Evolutionary conservation across 371 early-diverging fungal genomes (phyloP), one percentile per base, ranked within the genome.

Genomic region (Aphelidium insulamus): DNA sequence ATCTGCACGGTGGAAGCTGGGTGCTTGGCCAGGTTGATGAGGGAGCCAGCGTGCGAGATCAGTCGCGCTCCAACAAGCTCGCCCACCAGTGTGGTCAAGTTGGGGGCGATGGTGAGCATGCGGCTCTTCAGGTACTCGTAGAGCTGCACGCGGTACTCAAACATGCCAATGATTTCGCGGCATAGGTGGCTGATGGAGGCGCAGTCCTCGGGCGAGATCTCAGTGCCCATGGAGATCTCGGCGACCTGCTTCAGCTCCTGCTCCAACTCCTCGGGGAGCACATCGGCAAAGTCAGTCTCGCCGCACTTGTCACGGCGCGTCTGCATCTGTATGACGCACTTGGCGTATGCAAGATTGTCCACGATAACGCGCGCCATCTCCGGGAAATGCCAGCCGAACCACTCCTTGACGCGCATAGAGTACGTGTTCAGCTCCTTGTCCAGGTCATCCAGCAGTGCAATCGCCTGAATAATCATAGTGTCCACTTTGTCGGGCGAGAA

Each of bases 361-460:
- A 62, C 66, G 45, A 83, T 53, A 28, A 78, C 59, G 49, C 62
- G 65, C 49, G 62, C 65, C 59, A 88, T 68, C 58, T 85, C 86
- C 26, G 86, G 85, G 68, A 87, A 85, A 45, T 87, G 85, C 72
- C 79, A 73, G 27, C 82, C 77, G 40, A 83, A 86, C 86, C 85
- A 84, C 55, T 85, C 87, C 65, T 73, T 82, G 44, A 84, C 71
- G 50, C 90, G 76, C 97, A 95, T 95, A n/a, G 78, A 69, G 50
- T 88, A 87, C 10, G 82, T 80, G 66, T 92, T 92, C 44, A 90
- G 70, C 58, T 90, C 91, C 59, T 82, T 86, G 59, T 87, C 90
- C 32, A 88, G 62, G 48, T 90, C 86, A 44, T 88, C 87, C 41
- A 90, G 56, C 27, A 92, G 62, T 39, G 66, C 70, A 50, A 92